These are phyloP conservation scores for Alternaria arborescens DNA, from an alignment of 2,329 filamentous ascomycete genomes.

Conservation along the genomic window DNA sequence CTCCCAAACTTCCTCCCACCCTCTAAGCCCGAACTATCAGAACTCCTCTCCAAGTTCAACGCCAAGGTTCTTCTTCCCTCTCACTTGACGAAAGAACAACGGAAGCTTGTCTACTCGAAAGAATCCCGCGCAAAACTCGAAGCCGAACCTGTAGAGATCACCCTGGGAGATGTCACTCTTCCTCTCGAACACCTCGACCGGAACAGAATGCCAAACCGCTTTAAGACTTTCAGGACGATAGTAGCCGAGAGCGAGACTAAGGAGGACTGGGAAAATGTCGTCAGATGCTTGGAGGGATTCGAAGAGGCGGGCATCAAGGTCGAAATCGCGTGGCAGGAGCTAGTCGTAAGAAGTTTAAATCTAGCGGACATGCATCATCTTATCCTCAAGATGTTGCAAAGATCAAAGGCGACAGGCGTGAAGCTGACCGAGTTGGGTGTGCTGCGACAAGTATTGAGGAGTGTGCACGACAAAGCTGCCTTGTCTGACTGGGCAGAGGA, in stretches of 20 bases:
- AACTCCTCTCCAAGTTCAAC: constrained; percentile 53
- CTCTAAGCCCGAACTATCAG: constrained; percentile 53
- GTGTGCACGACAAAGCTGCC: constrained; percentile 47
- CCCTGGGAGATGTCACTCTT: constrained; percentile 51
- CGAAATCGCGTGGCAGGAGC: constrained; percentile 20
- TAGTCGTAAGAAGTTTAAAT: constrained; percentile 32
- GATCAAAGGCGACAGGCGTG: constrained; percentile 36
- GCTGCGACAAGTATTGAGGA: constrained; percentile 45
- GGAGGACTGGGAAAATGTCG: constrained; percentile 49
- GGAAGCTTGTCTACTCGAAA: constrained; percentile 53
- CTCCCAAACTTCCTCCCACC: constrained; percentile 55
- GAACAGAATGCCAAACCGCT: constrained; percentile 27
- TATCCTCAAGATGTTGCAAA: constrained; percentile 42
- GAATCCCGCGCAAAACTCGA: constrained; percentile 54
- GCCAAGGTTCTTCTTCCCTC: constrained; percentile 55
- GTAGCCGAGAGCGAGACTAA: constrained; percentile 30
- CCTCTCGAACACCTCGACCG: constrained; percentile 45
- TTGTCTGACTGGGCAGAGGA: constrained; percentile 48
- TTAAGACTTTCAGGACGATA: constrained; percentile 22
- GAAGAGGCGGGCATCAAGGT: constrained; percentile 34
- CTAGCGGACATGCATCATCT: constrained; percentile 36
- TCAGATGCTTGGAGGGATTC: constrained; percentile 44
- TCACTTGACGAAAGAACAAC: constrained; percentile 54
- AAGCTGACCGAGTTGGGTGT: constrained; percentile 34
- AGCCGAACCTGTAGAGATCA: constrained; percentile 54